Conservation (phyloP, 2,329 filamentous ascomycete species). For the Arachnomyces sp. region DNA sequence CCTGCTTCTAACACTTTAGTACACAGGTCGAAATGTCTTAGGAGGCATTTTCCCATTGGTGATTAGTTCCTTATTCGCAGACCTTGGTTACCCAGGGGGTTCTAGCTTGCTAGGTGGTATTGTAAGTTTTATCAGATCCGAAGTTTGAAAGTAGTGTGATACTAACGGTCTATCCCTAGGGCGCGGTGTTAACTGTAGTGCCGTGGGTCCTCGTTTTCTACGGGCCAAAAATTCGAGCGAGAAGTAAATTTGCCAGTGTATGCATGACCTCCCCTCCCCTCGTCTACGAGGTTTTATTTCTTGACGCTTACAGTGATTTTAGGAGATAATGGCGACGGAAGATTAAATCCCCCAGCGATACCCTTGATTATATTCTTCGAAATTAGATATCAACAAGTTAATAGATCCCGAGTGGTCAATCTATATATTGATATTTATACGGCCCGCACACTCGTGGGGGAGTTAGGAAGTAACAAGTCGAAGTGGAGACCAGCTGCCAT, state of each 20-base stretch:
- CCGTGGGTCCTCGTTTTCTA: conserved; percentile 79
- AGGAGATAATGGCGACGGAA: conserved; percentile 9
- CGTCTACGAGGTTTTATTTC: background rate
- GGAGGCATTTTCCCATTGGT: conserved; percentile 75
- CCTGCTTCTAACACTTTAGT: background rate
- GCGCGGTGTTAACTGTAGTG: conserved; percentile 60
- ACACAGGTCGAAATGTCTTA: conserved; percentile 60
- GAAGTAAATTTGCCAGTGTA: conserved; percentile 67
- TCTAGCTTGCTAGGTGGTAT: conserved; percentile 70
- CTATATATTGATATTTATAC: no score
- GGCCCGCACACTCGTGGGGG: no score
- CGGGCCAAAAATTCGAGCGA: conserved; percentile 64
- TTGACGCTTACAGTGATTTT: background rate
- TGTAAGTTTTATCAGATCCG: conserved; percentile 32
- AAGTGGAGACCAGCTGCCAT: no score
- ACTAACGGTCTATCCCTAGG: conserved; percentile 24
- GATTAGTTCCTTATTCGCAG: conserved; percentile 62
- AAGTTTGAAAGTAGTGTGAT: no score
- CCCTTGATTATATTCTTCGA: no score
- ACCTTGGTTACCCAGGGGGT: conserved; percentile 61
- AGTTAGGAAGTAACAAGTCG: no score
- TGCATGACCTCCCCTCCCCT: conserved; percentile 16
- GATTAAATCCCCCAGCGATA: conserved; percentile 2
- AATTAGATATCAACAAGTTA: no score
- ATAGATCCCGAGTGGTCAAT: no score